A percentile compares a stretch with the other conserved stretches of the same genome.
Conservation (phyloP, 495 filamentous ascomycete species). For the Tetracladium marchalianum region DNA sequence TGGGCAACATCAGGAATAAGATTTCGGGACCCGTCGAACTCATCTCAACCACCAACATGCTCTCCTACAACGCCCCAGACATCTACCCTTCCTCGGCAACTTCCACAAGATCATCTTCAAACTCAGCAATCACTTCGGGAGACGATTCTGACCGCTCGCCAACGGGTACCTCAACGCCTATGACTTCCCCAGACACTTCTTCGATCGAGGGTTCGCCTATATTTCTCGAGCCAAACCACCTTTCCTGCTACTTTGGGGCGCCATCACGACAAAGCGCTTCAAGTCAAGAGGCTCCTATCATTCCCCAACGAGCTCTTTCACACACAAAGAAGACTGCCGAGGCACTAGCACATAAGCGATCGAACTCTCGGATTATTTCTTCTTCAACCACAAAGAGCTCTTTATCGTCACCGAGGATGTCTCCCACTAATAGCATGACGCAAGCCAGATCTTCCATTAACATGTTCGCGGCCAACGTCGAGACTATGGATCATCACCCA, state of each 20-base stretch:
- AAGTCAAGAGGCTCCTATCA: slow-evolving; percentile 40
- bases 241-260: slow-evolving; percentile 66
- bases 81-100: slow-evolving; percentile 46
- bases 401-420: slow-evolving; percentile 16
- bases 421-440: slow-evolving; percentile 25
- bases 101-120: slow-evolving; percentile 35
- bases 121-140: slow-evolving; percentile 3
- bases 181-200: slow-evolving; percentile 65
- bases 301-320: slow-evolving; percentile 68
- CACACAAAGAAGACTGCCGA: slow-evolving; percentile 65
- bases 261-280: slow-evolving; percentile 25
- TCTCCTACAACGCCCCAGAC: slow-evolving; percentile 86
- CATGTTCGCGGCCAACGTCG: slow-evolving; percentile 16
- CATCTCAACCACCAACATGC: slow-evolving; percentile 90
- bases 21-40: slow-evolving; percentile 85
- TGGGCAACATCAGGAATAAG: slow-evolving; percentile 40
- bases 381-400: slow-evolving; percentile 24
- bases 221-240: slow-evolving; percentile 61
- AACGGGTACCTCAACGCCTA: slow-evolving; percentile 47
- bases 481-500: slow-evolving; percentile 24
- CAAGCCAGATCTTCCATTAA: slow-evolving; percentile 17
- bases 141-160: slow-evolving; percentile 28
- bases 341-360: slow-evolving; percentile 57
- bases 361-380: slow-evolving; percentile 36
- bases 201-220: slow-evolving; percentile 48